A percentile compares a stretch with the other conserved stretches of the same genome.
Conservation (phyloP, 305 asterid genomes). For the Salvia sclarea region DNA sequence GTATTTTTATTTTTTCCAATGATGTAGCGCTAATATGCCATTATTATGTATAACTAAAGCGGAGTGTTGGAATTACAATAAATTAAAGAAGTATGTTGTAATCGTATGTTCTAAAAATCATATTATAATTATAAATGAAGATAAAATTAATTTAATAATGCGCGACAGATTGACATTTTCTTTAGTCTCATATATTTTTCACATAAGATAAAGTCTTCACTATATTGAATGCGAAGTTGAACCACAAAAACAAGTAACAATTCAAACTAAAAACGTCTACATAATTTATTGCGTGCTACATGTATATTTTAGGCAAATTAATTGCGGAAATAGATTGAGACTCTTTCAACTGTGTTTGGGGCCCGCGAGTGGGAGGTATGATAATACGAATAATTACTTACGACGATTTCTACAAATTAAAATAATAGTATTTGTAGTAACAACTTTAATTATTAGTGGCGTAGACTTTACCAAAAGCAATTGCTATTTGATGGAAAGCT, state of each 20-base stretch:
- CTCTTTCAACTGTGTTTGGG: conserved; percentile 16
- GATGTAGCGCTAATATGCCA: not conserved
- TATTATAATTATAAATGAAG: too few relatives aligned
- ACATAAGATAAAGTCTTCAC: not conserved
- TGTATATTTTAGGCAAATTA: not conserved
- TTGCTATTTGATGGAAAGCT: not conserved
- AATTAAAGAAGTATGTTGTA: not conserved
- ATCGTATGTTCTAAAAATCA: too few relatives aligned
- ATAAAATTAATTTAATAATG: too few relatives aligned
- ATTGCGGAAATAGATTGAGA: not conserved
- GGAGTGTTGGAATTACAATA: not conserved
- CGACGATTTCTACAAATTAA: conserved; percentile 16
- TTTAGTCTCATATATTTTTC: not conserved
- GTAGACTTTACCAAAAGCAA: conserved; percentile 21
- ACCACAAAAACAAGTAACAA: too few relatives aligned
- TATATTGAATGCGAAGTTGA: too few relatives aligned
- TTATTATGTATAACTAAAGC: too few relatives aligned
- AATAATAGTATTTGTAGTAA: not conserved
- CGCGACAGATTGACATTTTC: not conserved
- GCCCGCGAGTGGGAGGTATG: not conserved
- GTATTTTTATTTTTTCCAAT: too few relatives aligned
- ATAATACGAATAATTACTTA: not conserved
- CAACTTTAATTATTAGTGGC: not conserved
- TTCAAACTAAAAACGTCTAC: not conserved
- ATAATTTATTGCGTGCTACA: not conserved